Conservation (phyloP, 2,329 filamentous ascomycete species). For the Thielaviopsis ethacetica region DNA sequence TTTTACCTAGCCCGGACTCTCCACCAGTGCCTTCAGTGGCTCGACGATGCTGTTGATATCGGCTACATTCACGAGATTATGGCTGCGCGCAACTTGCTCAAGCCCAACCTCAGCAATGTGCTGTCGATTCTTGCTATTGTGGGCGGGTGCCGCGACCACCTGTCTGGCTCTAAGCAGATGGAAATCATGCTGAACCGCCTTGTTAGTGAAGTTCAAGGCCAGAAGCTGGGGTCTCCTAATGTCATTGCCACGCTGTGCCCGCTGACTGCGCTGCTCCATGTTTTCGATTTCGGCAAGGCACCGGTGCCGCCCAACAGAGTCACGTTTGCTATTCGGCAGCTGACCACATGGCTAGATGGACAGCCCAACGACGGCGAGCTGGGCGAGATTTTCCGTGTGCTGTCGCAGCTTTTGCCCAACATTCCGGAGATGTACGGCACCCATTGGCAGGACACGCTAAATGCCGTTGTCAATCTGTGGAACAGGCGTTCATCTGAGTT, state of each 20-base stretch:
- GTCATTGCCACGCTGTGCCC: constrained; percentile 34
- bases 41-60: neutral
- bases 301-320: constrained; percentile 51
- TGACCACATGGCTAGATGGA: constrained; percentile 53
- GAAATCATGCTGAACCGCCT: constrained; percentile 37
- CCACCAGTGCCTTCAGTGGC: neutral
- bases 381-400: constrained; percentile 36
- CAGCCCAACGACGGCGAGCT: constrained; percentile 25
- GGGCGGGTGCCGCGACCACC: constrained; percentile 19
- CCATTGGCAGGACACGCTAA: constrained; percentile 58
- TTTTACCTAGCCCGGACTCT: neutral
- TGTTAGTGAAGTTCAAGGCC: constrained; percentile 41
- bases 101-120: constrained; percentile 32
- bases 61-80: neutral
- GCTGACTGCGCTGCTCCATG: constrained; percentile 33
- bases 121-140: constrained; percentile 21
- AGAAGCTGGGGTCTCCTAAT: constrained; percentile 26
- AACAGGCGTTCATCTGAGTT: neutral
- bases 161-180: neutral
- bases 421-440: constrained; percentile 74
- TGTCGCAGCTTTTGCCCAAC: constrained; percentile 49
- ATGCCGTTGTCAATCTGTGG: constrained; percentile 22
- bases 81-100: neutral
- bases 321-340: constrained; percentile 67
- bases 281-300: constrained; percentile 35